phyloP scores from a whole-genome alignment of 2,329 filamentous ascomycete species.

The Cordyceps farinosa region DNA sequence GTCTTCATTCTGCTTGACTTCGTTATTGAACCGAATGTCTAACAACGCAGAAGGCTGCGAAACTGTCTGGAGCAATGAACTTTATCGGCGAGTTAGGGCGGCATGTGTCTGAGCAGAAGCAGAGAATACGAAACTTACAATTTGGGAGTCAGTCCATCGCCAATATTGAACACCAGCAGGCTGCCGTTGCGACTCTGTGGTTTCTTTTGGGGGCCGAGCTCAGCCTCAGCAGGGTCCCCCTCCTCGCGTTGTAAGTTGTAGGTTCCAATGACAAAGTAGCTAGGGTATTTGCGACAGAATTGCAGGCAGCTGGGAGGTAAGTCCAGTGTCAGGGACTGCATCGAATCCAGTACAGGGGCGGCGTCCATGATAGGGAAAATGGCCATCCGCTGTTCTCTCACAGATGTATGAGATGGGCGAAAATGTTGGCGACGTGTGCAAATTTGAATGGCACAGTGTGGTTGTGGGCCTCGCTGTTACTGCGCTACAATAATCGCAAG shows the following conservation, averaged over 20 bases:
- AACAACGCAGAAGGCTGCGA: conserved; percentile 70
- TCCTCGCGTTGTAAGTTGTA: conserved; percentile 66
- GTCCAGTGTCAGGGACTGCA: conserved; percentile 47
- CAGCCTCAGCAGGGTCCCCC: conserved; percentile 22
- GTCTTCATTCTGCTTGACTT: conserved; percentile 36
- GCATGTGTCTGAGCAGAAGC: background rate
- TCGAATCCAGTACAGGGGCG: background rate
- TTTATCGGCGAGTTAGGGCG: conserved; percentile 28
- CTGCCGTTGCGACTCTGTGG: conserved; percentile 69
- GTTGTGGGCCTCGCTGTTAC: background rate
- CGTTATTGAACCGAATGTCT: conserved; percentile 75
- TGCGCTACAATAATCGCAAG: background rate
- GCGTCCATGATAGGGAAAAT: background rate
- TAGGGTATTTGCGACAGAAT: conserved; percentile 60
- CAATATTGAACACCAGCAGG: conserved; percentile 61
- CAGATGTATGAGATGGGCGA: background rate
- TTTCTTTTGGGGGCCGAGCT: conserved; percentile 30
- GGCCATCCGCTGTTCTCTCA: background rate
- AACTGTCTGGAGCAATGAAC: conserved; percentile 55
- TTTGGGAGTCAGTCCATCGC: conserved; percentile 19
- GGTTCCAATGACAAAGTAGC: conserved; percentile 76
- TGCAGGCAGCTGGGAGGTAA: conserved; percentile 76
- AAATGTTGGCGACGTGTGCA: background rate
- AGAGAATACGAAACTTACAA: conserved; percentile 48
- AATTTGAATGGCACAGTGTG: background rate